phyloP scores from a whole-genome alignment of 768 basidiomycete genomes.

The Termitomyces sp. region DNA sequence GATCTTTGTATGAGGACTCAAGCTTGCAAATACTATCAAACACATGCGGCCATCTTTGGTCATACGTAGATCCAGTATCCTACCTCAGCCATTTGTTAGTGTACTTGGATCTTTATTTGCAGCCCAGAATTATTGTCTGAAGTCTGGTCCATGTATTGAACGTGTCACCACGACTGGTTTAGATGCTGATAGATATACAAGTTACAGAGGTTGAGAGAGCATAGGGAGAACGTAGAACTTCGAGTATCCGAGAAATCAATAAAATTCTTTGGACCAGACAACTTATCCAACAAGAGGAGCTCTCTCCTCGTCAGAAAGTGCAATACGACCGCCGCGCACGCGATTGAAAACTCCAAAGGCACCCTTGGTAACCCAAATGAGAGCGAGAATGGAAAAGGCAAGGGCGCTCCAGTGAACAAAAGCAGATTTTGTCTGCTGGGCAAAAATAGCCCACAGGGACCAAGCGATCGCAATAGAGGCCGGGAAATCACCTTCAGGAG shows the following conservation, averaged over 20 bases:
- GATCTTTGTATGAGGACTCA: too few relatives aligned
- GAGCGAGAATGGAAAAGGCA: slow-evolving; percentile 77
- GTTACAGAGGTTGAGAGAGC: not conserved
- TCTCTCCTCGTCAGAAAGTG: slow-evolving; percentile 82
- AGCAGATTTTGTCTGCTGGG: slow-evolving; percentile 54
- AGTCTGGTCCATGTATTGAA: too few relatives aligned
- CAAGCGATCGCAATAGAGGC: slow-evolving; percentile 89
- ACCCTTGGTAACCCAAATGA: slow-evolving; percentile 82
- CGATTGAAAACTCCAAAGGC: slow-evolving; percentile 48
- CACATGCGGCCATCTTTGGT: too few relatives aligned
- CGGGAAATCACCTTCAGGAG: slow-evolving; percentile 85
- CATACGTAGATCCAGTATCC: too few relatives aligned
- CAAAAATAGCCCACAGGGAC: slow-evolving; percentile 93
- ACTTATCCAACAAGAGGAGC: slow-evolving; percentile 65
- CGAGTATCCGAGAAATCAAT: not conserved
- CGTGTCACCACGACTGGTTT: not conserved
- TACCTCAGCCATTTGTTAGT: too few relatives aligned
- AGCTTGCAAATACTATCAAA: too few relatives aligned
- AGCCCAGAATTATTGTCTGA: too few relatives aligned
- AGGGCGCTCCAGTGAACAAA: slow-evolving; percentile 93
- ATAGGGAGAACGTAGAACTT: not conserved
- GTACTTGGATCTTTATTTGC: too few relatives aligned
- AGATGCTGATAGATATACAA: not conserved
- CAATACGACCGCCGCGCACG: slow-evolving; percentile 43
- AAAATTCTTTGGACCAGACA: not conserved